Conservation (phyloP, 495 filamentous ascomycete genomes). For the Tirmania nivea region DNA sequence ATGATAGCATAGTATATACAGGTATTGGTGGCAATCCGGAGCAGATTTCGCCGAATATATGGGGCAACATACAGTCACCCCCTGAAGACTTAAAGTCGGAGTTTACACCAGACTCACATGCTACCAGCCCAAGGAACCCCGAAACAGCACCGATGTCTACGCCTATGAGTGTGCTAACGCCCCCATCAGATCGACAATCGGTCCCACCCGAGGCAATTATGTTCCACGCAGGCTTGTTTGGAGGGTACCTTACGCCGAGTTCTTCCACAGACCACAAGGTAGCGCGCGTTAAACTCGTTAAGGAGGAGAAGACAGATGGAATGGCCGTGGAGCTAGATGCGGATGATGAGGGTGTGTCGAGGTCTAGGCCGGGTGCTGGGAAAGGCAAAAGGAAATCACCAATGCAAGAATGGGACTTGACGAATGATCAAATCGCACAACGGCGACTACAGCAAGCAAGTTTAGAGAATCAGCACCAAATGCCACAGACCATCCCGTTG, state of each 20-base stretch:
- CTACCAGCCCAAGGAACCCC: not conserved
- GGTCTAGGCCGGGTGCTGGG: not conserved
- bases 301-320: not conserved
- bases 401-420: not conserved
- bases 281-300: not conserved
- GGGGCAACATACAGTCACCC: too few species aligned
- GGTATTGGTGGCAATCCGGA: not conserved
- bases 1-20: not conserved
- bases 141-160: not conserved
- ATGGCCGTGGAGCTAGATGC: not conserved
- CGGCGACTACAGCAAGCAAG: not conserved
- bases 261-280: not conserved
- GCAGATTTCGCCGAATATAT: not conserved
- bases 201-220: not conserved
- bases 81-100: not conserved
- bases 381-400: not conserved
- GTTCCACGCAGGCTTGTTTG: not conserved
- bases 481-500: not conserved
- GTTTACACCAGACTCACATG: not conserved
- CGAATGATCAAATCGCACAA: not conserved
- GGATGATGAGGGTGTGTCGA: not conserved
- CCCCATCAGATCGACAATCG: not conserved
- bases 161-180: not conserved
- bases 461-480: not conserved
- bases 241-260: not conserved